phyloP scores from a whole-genome alignment of 177 flowering plant genomes.

The Tripterygium wilfordii region DNA sequence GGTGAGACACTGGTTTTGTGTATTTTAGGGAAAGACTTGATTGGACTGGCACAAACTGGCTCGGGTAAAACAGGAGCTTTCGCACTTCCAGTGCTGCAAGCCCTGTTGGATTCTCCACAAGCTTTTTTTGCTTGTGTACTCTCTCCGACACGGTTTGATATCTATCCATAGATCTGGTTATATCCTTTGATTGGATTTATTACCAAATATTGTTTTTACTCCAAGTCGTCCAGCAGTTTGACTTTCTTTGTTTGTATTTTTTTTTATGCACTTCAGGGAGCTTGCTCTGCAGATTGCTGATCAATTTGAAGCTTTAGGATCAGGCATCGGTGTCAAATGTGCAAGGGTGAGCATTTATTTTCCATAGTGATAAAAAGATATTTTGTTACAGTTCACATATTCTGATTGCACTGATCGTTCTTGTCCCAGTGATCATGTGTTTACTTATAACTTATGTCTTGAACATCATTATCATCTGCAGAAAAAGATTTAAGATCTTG shows the following conservation, averaged over 20 bases:
- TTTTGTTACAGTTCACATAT: too few relatives aligned
- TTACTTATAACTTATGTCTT: too few relatives aligned
- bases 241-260: background rate
- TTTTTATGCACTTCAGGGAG: conserved; percentile 48
- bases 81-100: conserved; percentile 80
- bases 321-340: conserved; percentile 69
- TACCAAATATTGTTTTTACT: too few relatives aligned
- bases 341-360: conserved; percentile 57
- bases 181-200: too few relatives aligned
- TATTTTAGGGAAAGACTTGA: conserved; percentile 67
- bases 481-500: too few relatives aligned
- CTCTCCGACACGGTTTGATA: conserved; percentile 76
- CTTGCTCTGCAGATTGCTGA: conserved; percentile 93
- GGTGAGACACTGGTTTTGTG: too few relatives aligned
- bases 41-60: conserved; percentile 95
- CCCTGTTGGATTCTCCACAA: conserved; percentile 46
- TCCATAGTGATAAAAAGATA: too few relatives aligned
- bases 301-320: conserved; percentile 88
- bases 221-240: background rate
- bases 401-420: too few relatives aligned
- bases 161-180: background rate
- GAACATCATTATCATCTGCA: too few relatives aligned
- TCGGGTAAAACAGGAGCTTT: conserved; percentile 98
- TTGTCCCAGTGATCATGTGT: too few relatives aligned
- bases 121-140: conserved; percentile 83